phyloP scores from a whole-genome alignment of 2,329 filamentous ascomycete species.

The Paraconiothyrium brasiliense region DNA sequence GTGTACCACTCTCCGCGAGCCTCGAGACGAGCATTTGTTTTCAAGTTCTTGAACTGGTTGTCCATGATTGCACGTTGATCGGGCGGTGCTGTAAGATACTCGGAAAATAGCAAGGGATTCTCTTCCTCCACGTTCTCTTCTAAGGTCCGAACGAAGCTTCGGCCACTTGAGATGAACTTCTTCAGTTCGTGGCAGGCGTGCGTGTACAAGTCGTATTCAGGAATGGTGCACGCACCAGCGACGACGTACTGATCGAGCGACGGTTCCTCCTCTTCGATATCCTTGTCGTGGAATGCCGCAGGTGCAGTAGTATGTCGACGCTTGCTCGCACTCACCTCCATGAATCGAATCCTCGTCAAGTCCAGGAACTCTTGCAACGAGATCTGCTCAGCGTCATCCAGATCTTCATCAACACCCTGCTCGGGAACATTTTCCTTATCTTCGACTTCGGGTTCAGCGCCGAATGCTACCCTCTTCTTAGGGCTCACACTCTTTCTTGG shows the following conservation, averaged over 20 bases:
- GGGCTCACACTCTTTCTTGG: conserved; percentile 44
- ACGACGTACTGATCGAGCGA: conserved; percentile 80
- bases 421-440: conserved; percentile 37
- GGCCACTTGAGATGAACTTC: conserved; percentile 93
- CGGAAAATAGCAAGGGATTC: conserved; percentile 88
- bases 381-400: conserved; percentile 67
- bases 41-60: conserved; percentile 96
- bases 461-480: conserved; percentile 46
- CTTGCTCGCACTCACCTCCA: conserved; percentile 98
- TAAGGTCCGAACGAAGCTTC: conserved; percentile 88
- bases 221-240: conserved; percentile 88
- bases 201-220: conserved; percentile 93
- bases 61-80: conserved; percentile 90
- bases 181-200: conserved; percentile 96
- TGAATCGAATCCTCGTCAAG: conserved; percentile 96
- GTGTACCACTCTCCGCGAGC: conserved; percentile 99
- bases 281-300: conserved; percentile 46
- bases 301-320: conserved; percentile 77
- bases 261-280: conserved; percentile 59
- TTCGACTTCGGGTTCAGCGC: conserved; percentile 29
- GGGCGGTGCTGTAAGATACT: conserved; percentile 86
- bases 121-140: conserved; percentile 88
- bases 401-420: conserved; percentile 32
- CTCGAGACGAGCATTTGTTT: conserved; percentile 85
- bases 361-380: conserved; percentile 92